Evolutionary conservation across 179 eudicot genomes (phyloP).

Genomic region (Actinidia chinensis): DNA sequence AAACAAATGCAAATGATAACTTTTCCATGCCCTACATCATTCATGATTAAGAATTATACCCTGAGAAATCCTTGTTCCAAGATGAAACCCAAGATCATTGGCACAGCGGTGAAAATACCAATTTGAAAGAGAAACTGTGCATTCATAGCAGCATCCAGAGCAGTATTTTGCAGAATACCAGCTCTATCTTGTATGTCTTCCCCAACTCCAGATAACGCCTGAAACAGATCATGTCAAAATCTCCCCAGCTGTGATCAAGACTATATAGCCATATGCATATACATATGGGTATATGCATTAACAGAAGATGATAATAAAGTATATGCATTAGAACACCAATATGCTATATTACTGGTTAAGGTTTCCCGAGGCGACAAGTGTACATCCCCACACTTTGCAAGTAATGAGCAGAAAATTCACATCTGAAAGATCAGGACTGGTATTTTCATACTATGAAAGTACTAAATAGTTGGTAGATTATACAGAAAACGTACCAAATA

Average conservation of each 20-base stretch:
- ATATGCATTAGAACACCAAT: neutral
- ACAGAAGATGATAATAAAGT: no score
- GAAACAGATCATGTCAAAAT: constrained; percentile 20
- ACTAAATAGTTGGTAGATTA: neutral
- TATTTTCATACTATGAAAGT: no score
- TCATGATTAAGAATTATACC: constrained; percentile 39
- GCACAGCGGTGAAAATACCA: constrained; percentile 91
- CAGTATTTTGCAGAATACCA: constrained; percentile 55
- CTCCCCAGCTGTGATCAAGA: neutral
- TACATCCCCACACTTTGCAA: no score
- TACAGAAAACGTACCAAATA: constrained; percentile 63
- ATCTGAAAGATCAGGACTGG: neutral
- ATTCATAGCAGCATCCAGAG: constrained; percentile 78
- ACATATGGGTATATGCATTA: no score
- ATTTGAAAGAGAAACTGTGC: constrained; percentile 96
- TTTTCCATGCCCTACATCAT: neutral
- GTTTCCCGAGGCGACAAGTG: neutral
- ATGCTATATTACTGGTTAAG: neutral
- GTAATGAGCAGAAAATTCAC: neutral
- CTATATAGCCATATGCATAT: neutral
- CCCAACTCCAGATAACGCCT: constrained; percentile 98
- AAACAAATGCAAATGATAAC: neutral
- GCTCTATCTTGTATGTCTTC: constrained; percentile 65
- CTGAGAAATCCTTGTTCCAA: constrained; percentile 85
- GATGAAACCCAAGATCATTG: constrained; percentile 92